Conservation (phyloP, 768 basidiomycete genomes). For the Hebeloma cylindrosporum region DNA sequence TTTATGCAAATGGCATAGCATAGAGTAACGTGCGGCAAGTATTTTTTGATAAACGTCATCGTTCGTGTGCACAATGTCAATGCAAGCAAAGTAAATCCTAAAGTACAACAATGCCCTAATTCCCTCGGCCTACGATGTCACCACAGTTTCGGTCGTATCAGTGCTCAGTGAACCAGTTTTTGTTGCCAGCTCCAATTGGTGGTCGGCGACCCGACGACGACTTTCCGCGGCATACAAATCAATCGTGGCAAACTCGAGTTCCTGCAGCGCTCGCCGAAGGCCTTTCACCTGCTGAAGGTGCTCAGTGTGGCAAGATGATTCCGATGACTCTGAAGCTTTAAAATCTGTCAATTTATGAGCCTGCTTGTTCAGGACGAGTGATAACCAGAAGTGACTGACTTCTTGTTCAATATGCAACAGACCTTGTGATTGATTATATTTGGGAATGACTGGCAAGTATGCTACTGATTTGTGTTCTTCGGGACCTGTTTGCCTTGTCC, state of each 20-base stretch:
- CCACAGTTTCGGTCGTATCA: constrained; percentile 32
- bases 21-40: too few relatives aligned
- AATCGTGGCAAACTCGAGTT: constrained; percentile 57
- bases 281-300: constrained; percentile 39
- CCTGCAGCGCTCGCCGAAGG: constrained; percentile 53
- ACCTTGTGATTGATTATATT: too few relatives aligned
- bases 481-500: too few relatives aligned
- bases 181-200: constrained; percentile 63
- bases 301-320: constrained; percentile 38
- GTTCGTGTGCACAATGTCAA: too few relatives aligned
- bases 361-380: not conserved
- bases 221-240: constrained; percentile 61
- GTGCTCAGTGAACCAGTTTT: constrained; percentile 61
- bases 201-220: constrained; percentile 56
- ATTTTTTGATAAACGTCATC: too few relatives aligned
- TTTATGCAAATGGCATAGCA: too few relatives aligned
- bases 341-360: constrained; percentile 22
- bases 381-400: constrained; percentile 10
- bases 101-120: too few relatives aligned
- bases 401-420: too few relatives aligned
- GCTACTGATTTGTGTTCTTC: too few relatives aligned
- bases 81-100: too few relatives aligned
- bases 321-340: constrained; percentile 39
- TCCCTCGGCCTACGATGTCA: too few relatives aligned
- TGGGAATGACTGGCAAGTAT: too few relatives aligned